phyloP scores from a whole-genome alignment of 306 rosid genomes.

The Vigna angularis region DNA sequence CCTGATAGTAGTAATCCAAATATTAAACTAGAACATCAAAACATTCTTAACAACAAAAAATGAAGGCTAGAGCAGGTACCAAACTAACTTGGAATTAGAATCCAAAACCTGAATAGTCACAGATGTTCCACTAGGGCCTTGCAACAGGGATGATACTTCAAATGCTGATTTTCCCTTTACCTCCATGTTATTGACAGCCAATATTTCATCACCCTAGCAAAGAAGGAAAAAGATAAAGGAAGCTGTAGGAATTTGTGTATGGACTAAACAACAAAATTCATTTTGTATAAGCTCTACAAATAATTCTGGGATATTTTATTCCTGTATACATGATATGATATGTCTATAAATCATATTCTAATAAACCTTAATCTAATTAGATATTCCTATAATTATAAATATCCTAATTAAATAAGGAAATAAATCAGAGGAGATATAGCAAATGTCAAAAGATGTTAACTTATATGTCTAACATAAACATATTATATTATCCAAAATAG shows the following conservation, averaged over 20 bases:
- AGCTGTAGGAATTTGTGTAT: not conserved
- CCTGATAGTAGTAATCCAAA: constrained; percentile 56
- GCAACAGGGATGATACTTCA: constrained; percentile 85
- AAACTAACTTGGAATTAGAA: constrained; percentile 57
- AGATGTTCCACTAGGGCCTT: constrained; percentile 89
- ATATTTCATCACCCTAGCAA: constrained; percentile 86
- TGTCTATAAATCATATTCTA: too few relatives aligned
- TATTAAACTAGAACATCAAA: constrained; percentile 42
- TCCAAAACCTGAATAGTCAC: constrained; percentile 88
- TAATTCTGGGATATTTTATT: too few relatives aligned
- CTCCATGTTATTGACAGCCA: constrained; percentile 84
- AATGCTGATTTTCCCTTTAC: constrained; percentile 88
- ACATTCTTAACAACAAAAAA: constrained; percentile 18
- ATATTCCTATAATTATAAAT: too few relatives aligned
- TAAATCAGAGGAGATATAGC: too few relatives aligned
- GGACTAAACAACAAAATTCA: too few relatives aligned
- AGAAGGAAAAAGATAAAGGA: constrained; percentile 29
- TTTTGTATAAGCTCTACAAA: too few relatives aligned
- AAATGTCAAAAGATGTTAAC: too few relatives aligned
- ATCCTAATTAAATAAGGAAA: too few relatives aligned
- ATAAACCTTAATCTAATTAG: too few relatives aligned
- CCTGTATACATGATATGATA: too few relatives aligned
- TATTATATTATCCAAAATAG: not conserved
- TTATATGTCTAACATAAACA: not conserved
- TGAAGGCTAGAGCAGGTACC: constrained; percentile 40